Base-by-base conservation (phyloP, 2,329 filamentous ascomycete genomes). In the Mollisiaceae sp. region DNA sequence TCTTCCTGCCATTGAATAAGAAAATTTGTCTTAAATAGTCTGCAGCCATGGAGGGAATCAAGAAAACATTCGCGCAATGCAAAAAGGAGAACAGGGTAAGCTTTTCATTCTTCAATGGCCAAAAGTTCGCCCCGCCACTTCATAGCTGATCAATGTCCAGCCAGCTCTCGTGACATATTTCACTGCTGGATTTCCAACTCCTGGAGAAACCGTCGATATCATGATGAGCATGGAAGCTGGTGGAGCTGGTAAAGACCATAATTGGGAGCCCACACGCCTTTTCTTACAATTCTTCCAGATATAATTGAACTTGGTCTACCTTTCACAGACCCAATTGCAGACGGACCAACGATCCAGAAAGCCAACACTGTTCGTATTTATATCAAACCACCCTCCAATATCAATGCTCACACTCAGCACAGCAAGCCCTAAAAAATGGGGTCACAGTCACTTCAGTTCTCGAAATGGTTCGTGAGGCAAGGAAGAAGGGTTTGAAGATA, bases 261-360 rank as follows among this genome's bases (percentile, higher is more conserved):
- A 61, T 59, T 47, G 36, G 2, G 4, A 57, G 20, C 12, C 24
- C 24, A 12, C 35, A 32, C 38, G 39, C 50, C 54, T 18, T 12
- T 64, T 27, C 61, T 67, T 35, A 67, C 38, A 20, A n/a, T 66
- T 57, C 27, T 38, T 59, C 6, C 72, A 93, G 95, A 99, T 79
- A 83, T 99, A 67, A 96, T 99, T 75, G 95, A 99, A 80, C 88
- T 99, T 72, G 95, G 94, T 69, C 89, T 97, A 64, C 95, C 95
- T 60, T 99, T 99, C 82, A 97, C 94, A 75, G 95, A 99, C 78
- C 95, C 95, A 65, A 98, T 98, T 79, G 95, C 94, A 72, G 95
- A 99, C 79, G 95, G 95, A 35, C 95, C 95, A 41, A 97, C 94
- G 4, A 98, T 99, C 72, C 95, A 99, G 82, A 95, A 89, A 69